A percentile compares a stretch with the other conserved stretches of the same genome.
Evolutionary conservation across 352 stramenopile genomes (phyloP).

Genomic region (Globisporangium cylindrosporum): DNA sequence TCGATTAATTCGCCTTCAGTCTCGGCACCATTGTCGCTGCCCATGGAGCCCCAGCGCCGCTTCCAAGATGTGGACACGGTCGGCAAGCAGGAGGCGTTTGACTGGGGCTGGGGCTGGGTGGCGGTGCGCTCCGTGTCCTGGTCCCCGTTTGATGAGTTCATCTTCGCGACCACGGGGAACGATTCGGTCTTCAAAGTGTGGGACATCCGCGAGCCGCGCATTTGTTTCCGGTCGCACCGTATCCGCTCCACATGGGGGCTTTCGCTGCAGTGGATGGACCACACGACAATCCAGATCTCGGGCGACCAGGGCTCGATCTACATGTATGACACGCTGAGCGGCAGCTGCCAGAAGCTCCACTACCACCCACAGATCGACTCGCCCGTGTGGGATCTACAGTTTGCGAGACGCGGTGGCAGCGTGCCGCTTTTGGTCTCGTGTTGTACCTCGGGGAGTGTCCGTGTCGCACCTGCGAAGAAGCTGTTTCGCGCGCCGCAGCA

Average conservation of each 20-base stretch:
- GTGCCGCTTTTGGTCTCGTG: constrained; percentile 58
- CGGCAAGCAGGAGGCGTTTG: constrained; percentile 78
- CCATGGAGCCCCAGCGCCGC: constrained; percentile 65
- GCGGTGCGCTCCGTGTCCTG: constrained; percentile 73
- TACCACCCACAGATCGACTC: constrained; percentile 84
- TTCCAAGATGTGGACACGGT: constrained; percentile 83
- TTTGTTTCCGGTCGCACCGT: constrained; percentile 75
- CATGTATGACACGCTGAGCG: constrained; percentile 75
- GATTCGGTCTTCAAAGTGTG: constrained; percentile 84
- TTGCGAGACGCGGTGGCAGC: constrained; percentile 35
- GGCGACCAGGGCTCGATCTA: constrained; percentile 81
- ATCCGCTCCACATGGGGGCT: constrained; percentile 82
- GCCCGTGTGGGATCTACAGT: constrained; percentile 78
- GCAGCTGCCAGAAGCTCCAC: constrained; percentile 78
- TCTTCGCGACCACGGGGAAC: constrained; percentile 87
- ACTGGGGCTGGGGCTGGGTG: constrained; percentile 83
- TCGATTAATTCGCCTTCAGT: background rate
- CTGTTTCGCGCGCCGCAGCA: constrained; percentile 62
- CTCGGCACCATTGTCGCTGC: constrained; percentile 9
- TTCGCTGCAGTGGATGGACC: constrained; percentile 72
- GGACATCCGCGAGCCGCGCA: constrained; percentile 77
- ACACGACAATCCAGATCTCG: constrained; percentile 71
- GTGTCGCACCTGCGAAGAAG: constrained; percentile 57
- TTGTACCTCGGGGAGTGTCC: constrained; percentile 68
- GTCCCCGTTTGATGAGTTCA: constrained; percentile 78